Base-by-base conservation (phyloP, 2,329 filamentous ascomycete species). In the Acephala macrosclerotiorum region DNA sequence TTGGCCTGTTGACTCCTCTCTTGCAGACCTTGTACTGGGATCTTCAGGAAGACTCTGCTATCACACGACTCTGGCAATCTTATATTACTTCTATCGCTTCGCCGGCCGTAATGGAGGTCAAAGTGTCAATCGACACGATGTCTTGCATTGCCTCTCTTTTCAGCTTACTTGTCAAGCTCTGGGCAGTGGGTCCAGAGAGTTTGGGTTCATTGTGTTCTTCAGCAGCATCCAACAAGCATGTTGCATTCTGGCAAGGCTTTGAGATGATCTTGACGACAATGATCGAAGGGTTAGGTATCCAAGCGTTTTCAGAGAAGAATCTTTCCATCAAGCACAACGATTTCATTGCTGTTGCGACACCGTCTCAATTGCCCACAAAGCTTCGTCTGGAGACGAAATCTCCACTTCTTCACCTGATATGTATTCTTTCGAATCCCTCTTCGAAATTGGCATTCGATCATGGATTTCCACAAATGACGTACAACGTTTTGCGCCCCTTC, bases 91-190 rank as follows among this genome's bases (percentile, higher is more conserved):
- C 89, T 1, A 81, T 94, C 29, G 85, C 88, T 2, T 85, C 86
- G 58, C 91, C 91, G 45, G 90, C 90, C 26, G 85, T 84, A 49
- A 97, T 97, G 78, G 96, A 99, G 78, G 91, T 99, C 72, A 97
- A 95, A 73, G 89, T 94, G 7, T 94, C 93, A 0, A 86, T 86
- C 14, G 95, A 98, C 67, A 92, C 94, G 1, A 91, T 92, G 74
- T 86, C 89, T 67, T 95, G 94, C 65, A 85, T 97, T 67, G 90
- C 91, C 25, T 84, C 87, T 49, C 83, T 94, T 25, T 84, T 95
- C 58, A 88, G 88, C 49, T 79, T 94, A 25, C 80, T 97, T 7
- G 85, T 88, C 58, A 87, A 85, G 29, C 77, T 94, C 2, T 97
- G 94, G 93, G 81, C 81, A 20, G 76, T 74, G 14, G 87, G 87